A percentile compares a stretch with the other conserved stretches of the same genome.
phyloP scores from a whole-genome alignment of 1,284 basidiomycete genomes.

The Boletus nobilissimus region DNA sequence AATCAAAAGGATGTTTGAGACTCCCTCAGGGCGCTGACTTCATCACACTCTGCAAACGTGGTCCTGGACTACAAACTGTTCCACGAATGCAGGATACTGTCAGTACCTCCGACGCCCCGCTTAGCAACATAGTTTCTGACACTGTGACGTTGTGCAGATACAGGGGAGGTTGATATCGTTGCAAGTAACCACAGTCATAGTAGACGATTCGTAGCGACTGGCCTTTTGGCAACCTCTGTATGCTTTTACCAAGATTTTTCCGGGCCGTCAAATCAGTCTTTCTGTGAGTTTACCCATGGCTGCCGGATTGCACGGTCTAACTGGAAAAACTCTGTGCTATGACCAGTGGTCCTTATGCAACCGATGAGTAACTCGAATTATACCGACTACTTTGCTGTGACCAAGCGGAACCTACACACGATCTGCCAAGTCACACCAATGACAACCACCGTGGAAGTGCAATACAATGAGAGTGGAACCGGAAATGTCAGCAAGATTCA shows the following conservation, averaged over 20 bases:
- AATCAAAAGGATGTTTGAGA: neutral
- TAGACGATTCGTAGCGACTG: neutral
- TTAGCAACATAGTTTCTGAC: neutral
- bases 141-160: neutral
- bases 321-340: neutral
- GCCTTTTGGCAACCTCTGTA: neutral
- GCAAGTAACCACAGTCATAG: neutral
- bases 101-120: neutral
- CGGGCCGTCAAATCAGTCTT: neutral
- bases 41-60: neutral
- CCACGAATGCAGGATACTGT: neutral
- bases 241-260: conserved; percentile 3
- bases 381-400: neutral
- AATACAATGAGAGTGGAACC: neutral
- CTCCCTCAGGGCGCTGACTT: neutral
- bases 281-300: neutral
- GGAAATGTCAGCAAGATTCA: neutral
- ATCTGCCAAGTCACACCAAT: conserved; percentile 1
- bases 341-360: neutral
- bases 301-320: neutral
- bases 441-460: neutral
- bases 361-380: neutral
- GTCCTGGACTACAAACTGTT: neutral
- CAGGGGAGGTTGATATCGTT: neutral
- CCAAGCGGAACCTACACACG: neutral